These are phyloP conservation scores for Ajuga chamaepitys DNA, from an alignment of 257 asterid genomes.

Conservation along the genomic window DNA sequence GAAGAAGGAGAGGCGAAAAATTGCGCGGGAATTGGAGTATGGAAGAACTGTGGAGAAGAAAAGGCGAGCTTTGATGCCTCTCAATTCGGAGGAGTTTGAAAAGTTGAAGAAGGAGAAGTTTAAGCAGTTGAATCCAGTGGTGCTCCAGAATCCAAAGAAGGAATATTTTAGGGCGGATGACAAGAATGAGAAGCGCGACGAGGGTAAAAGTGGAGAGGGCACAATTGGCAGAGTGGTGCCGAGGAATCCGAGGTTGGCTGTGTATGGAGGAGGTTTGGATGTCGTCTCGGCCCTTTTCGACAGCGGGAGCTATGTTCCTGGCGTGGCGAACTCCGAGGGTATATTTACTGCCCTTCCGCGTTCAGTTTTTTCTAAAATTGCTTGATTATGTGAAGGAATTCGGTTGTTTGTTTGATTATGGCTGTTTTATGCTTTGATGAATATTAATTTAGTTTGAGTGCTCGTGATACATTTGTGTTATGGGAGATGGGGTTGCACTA, in stretches of 20 bases:
- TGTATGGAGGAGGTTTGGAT: conserved; percentile 80
- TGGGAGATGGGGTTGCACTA: too few species aligned
- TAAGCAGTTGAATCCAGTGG: conserved; percentile 60
- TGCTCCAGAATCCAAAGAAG: conserved; percentile 55
- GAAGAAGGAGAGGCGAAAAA: conserved; percentile 77
- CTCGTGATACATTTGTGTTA: conserved; percentile 5
- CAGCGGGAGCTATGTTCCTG: conserved; percentile 50
- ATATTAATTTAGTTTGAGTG: background rate
- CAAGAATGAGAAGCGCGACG: background rate
- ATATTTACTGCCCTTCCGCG: background rate
- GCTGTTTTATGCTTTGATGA: background rate
- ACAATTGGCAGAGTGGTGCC: conserved; percentile 51
- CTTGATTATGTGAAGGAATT: background rate
- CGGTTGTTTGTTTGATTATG: background rate
- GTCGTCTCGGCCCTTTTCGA: conserved; percentile 62
- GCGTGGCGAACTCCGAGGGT: conserved; percentile 47
- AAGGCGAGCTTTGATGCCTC: conserved; percentile 51
- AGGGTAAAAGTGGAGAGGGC: conserved; percentile 1
- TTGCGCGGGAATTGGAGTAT: conserved; percentile 50
- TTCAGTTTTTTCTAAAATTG: background rate
- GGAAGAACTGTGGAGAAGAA: conserved; percentile 63
- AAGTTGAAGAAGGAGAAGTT: conserved; percentile 48
- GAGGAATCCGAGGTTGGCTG: conserved; percentile 83
- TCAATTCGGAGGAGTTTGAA: conserved; percentile 34
- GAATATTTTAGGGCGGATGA: conserved; percentile 13